A percentile compares a stretch with the other conserved stretches of the same genome.
These are phyloP conservation scores for Ustilago esculenta DNA, from an alignment of 1,284 basidiomycete genomes.

Conservation along the genomic window DNA sequence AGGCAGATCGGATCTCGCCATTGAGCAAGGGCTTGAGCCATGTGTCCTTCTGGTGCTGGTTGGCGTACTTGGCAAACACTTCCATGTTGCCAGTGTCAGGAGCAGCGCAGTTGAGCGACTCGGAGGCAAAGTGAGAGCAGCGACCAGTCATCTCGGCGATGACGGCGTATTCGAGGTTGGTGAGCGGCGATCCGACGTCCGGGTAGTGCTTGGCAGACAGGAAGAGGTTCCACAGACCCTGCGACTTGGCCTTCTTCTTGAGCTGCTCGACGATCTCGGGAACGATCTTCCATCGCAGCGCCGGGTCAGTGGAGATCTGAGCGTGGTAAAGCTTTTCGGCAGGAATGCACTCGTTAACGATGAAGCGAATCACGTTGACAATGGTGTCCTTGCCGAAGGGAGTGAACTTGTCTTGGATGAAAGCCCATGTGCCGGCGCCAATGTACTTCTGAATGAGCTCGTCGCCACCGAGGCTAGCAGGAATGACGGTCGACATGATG, in stretches of 20 bases:
- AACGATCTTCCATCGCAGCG: slow-evolving; percentile 82
- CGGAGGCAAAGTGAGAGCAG: slow-evolving; percentile 80
- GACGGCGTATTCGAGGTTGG: slow-evolving; percentile 95
- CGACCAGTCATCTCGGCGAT: slow-evolving; percentile 95
- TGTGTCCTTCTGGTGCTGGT: slow-evolving; percentile 85
- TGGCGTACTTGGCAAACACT: slow-evolving; percentile 93
- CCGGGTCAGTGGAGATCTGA: slow-evolving; percentile 82
- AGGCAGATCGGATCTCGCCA: slow-evolving; percentile 86
- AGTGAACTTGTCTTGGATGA: slow-evolving; percentile 72
- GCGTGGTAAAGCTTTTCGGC: slow-evolving; percentile 80
- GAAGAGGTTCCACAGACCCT: slow-evolving; percentile 97
- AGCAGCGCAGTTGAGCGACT: slow-evolving; percentile 89
- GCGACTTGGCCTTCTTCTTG: slow-evolving; percentile 84
- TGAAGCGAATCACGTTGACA: slow-evolving; percentile 82
- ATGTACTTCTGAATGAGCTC: slow-evolving; percentile 55
- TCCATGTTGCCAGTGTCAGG: slow-evolving; percentile 87
- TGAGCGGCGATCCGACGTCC: slow-evolving; percentile 78
- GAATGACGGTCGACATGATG: slow-evolving; percentile 34
- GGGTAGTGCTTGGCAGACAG: slow-evolving; percentile 92
- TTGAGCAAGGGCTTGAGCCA: slow-evolving; percentile 89
- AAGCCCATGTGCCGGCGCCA: slow-evolving; percentile 63
- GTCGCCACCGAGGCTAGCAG: slow-evolving; percentile 41
- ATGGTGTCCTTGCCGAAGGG: slow-evolving; percentile 86
- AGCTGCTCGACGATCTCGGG: slow-evolving; percentile 84
- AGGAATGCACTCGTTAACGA: slow-evolving; percentile 87